A percentile compares a stretch with the other conserved stretches of the same genome.
phyloP scores from a whole-genome alignment of 202 grass and related monocot species.

The Digitaria exilis region DNA sequence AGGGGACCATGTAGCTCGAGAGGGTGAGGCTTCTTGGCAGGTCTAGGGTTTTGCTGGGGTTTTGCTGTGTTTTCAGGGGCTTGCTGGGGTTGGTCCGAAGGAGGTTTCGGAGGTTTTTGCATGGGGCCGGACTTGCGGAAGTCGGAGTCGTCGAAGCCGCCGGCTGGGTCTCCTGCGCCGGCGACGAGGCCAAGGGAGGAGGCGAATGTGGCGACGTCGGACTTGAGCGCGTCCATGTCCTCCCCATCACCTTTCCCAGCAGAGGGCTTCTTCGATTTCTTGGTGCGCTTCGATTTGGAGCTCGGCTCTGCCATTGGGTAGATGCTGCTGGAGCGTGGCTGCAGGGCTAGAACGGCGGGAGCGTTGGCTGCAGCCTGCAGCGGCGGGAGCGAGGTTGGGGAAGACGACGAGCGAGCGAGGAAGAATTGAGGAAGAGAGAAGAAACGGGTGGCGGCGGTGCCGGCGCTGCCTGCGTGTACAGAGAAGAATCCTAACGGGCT shows the following conservation, averaged over 20 bases:
- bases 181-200: conserved; percentile 73
- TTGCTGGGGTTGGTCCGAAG: conserved; percentile 13
- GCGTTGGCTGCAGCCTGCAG: too few relatives aligned
- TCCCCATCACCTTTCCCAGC: conserved; percentile 9
- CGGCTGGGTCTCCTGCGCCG: conserved; percentile 42
- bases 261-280: conserved; percentile 35
- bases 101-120: conserved; percentile 49
- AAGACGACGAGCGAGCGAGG: not conserved
- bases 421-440: not conserved
- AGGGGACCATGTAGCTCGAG: conserved; percentile 55
- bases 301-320: conserved; percentile 58
- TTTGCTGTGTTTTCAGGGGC: conserved; percentile 8
- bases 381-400: too few relatives aligned
- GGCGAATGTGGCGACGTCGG: conserved; percentile 87
- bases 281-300: conserved; percentile 31
- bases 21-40: conserved; percentile 76
- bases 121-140: conserved; percentile 77
- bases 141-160: conserved; percentile 95
- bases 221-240: conserved; percentile 69
- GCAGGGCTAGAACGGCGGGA: not conserved
- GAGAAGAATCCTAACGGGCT: not conserved
- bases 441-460: not conserved
- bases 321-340: not conserved
- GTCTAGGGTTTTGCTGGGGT: conserved; percentile 26
- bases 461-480: not conserved